phyloP scores from a whole-genome alignment of 2,329 filamentous ascomycete genomes.

The Xylariaceae sp. region DNA sequence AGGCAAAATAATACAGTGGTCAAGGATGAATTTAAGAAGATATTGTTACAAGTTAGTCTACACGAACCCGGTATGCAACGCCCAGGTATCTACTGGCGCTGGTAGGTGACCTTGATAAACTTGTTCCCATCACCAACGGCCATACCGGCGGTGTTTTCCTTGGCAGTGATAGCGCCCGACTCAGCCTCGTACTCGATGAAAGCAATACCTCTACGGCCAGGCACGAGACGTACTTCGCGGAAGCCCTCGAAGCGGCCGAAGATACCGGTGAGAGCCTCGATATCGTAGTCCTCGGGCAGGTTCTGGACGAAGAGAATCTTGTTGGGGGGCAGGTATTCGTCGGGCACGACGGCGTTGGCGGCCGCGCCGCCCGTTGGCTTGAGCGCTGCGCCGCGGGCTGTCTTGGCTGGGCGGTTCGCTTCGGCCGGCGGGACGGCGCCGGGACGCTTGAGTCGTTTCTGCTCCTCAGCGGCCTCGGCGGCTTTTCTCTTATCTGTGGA shows the following conservation, averaged over 20 bases:
- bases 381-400: slow-evolving; percentile 66
- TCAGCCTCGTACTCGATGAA: slow-evolving; percentile 97
- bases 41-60: not conserved
- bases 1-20: too few relatives aligned
- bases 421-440: slow-evolving; percentile 43
- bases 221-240: slow-evolving; percentile 85
- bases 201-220: slow-evolving; percentile 80
- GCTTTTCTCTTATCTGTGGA: slow-evolving; percentile 69
- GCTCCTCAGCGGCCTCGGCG: slow-evolving; percentile 70
- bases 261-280: slow-evolving; percentile 72
- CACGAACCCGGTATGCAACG: not conserved
- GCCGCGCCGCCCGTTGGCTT: slow-evolving; percentile 68
- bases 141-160: slow-evolving; percentile 88
- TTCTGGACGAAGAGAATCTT: slow-evolving; percentile 95
- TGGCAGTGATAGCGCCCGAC: slow-evolving; percentile 83
- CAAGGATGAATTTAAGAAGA: not conserved
- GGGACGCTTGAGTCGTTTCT: slow-evolving; percentile 69
- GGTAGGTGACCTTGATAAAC: slow-evolving; percentile 92
- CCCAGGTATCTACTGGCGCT: slow-evolving; percentile 63
- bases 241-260: slow-evolving; percentile 93
- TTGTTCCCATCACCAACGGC: slow-evolving; percentile 68
- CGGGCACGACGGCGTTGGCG: slow-evolving; percentile 73
- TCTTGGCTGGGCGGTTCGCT: slow-evolving; percentile 61
- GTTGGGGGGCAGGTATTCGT: slow-evolving; percentile 96
- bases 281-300: slow-evolving; percentile 78